Evolutionary conservation across 805 yeast species (phyloP).

Genomic region (Pichia paraexigua): DNA sequence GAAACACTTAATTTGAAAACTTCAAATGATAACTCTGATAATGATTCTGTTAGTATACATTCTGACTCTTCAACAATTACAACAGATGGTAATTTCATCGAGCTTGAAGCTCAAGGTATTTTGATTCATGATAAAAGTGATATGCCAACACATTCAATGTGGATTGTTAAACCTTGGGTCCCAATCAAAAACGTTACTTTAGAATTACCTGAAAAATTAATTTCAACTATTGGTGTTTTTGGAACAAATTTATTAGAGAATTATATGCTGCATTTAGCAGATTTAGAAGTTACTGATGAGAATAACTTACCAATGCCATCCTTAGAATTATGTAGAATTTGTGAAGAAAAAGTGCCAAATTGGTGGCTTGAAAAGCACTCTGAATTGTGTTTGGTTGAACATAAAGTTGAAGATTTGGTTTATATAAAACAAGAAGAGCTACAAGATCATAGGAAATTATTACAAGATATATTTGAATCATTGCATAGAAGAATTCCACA

Average conservation of each 20-base stretch:
- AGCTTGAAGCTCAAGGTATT: conserved; percentile 91
- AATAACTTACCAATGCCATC: conserved; percentile 69
- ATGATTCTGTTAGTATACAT: conserved; percentile 23
- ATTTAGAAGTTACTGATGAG: conserved; percentile 55
- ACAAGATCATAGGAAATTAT: conserved; percentile 55
- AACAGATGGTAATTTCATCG: conserved; percentile 56
- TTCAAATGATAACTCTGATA: conserved; percentile 12
- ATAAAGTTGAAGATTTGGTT: conserved; percentile 69
- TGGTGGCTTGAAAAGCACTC: conserved; percentile 96
- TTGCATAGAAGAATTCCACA: conserved; percentile 17
- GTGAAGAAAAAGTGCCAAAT: conserved; percentile 84
- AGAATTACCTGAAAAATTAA: conserved; percentile 60
- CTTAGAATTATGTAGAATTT: conserved; percentile 78
- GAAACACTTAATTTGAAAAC: conserved; percentile 4
- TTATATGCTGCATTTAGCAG: conserved; percentile 58
- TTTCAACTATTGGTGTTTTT: conserved; percentile 71
- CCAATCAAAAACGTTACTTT: conserved; percentile 54
- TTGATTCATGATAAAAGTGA: conserved; percentile 57
- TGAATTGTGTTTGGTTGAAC: conserved; percentile 79
- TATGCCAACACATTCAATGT: conserved; percentile 76
- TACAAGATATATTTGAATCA: conserved; percentile 37
- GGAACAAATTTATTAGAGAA: conserved; percentile 80
- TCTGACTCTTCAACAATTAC: conserved; percentile 30
- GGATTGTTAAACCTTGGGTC: conserved; percentile 79
- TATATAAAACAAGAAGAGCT: conserved; percentile 68